phyloP scores from a whole-genome alignment of 2,329 filamentous ascomycete genomes.

The Colletotrichum sp. region DNA sequence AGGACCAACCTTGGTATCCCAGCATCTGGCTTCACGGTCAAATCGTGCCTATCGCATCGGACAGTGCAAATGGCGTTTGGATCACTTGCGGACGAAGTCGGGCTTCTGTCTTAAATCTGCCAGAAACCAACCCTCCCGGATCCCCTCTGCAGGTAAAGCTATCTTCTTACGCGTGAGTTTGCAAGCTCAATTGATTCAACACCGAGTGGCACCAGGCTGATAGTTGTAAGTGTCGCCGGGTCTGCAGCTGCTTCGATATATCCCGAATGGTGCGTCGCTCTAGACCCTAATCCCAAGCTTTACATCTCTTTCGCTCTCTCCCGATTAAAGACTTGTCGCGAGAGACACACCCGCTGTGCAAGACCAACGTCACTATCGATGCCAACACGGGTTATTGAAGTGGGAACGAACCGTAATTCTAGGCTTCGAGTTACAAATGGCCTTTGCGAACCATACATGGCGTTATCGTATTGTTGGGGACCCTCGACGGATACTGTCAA shows the following conservation, averaged over 20 bases:
- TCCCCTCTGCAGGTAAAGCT: neutral
- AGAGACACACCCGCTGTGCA: neutral
- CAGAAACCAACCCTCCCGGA: neutral
- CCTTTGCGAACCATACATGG: neutral
- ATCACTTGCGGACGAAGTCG: neutral
- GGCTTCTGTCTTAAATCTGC: neutral
- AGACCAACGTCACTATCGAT: neutral
- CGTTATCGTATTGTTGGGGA: neutral
- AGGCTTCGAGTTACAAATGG: neutral
- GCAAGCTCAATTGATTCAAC: neutral
- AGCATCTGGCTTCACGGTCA: constrained; percentile 3
- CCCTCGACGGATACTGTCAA: neutral
- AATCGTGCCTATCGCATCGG: neutral
- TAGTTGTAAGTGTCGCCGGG: neutral
- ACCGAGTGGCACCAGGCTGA: neutral
- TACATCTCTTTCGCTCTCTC: neutral
- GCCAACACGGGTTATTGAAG: neutral
- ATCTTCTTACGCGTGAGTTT: neutral
- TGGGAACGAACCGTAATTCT: neutral
- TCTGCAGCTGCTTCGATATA: neutral
- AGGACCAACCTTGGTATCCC: neutral
- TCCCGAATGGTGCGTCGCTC: neutral
- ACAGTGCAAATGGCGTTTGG: neutral
- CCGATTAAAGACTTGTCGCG: neutral
- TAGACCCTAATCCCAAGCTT: neutral